Base-by-base conservation (phyloP, 2,329 filamentous ascomycete genomes). In the Neonectria magnoliae region DNA sequence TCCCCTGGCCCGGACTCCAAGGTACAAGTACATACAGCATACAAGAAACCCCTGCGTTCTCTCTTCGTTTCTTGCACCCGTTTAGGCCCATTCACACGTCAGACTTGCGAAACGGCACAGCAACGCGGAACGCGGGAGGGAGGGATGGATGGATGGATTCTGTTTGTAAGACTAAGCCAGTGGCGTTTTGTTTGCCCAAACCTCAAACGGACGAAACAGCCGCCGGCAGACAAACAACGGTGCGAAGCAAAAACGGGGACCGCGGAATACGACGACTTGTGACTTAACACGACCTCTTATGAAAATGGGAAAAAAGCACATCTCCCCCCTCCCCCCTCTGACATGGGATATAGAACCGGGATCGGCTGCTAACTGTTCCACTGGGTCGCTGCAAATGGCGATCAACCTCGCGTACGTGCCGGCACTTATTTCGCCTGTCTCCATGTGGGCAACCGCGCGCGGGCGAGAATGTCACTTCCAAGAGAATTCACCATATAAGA, bases 131-230 rank as follows among this genome's bases (percentile, higher is more conserved):
- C 10, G 38, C 31, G 48, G 51, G 38, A 62, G 38, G 53, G 16
- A 50, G 4, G 27, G 27, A 25, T 25, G 25, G 5, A 25, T 25
- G 25, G 25, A 25, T 25, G 25, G 25, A 25, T 25, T 31, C 47
- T 41, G 33, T 36, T 25, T 25, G 36, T 11, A 20, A 20, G n/a
- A n/a, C 48, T 10, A 36, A 13, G 22, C 11, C 36, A 16, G 58
- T 59, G 42, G 57, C 58, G 50, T 29, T 63, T 63, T 59, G 16
- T 31, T 29, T 29, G 8, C 47, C n/a, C 41, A 8, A 8, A 29
- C 22, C 29, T 58, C 56, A 63, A 63, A 51, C 55, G 38, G 31
- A 36, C 47, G 56, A 59, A 59, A 59, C 47, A 59, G 31, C 22
- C 36, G 36, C 33, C 36, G 8, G 27, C 25, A 33, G 18, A 42